Conservation (phyloP, 352 stramenopile species). For the Albugo candida region DNA sequence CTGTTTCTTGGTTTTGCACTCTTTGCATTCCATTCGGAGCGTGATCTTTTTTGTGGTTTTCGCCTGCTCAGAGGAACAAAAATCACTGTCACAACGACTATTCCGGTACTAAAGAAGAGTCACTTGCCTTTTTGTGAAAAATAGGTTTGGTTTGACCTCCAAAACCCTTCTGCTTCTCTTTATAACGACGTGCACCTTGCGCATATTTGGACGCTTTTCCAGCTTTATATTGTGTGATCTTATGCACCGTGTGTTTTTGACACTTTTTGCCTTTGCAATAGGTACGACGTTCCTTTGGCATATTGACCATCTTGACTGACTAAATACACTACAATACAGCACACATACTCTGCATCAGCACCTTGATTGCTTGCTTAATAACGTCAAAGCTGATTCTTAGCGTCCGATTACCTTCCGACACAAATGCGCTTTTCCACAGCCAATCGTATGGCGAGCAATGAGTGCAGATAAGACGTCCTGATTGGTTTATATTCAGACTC, state of each 20-base stretch:
- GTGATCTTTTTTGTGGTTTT: conserved; percentile 98
- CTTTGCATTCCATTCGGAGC: conserved; percentile 99
- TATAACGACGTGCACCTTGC: conserved; percentile 94
- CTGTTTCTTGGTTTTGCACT: conserved; percentile 99
- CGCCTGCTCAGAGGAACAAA: conserved; percentile 24
- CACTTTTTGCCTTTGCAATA: conserved; percentile 99
- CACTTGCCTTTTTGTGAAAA: conserved; percentile 98
- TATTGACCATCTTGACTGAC: conserved; percentile 95
- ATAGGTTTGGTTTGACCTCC: conserved; percentile 99
- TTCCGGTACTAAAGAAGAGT: background rate
- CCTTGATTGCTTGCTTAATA: background rate
- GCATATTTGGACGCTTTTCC: conserved; percentile 99
- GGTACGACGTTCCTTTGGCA: conserved; percentile 98
- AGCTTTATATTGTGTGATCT: conserved; percentile 99
- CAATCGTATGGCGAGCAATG: too few relatives aligned
- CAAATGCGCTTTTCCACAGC: too few relatives aligned
- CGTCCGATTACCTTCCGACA: too few relatives aligned
- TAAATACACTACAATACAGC: background rate
- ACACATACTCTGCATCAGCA: conserved; percentile 5
- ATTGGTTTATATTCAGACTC: too few relatives aligned
- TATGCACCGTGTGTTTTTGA: conserved; percentile 97
- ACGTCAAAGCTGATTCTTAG: too few relatives aligned
- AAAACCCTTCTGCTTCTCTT: conserved; percentile 99
- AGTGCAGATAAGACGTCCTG: too few relatives aligned
- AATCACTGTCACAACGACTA: background rate